Conservation (phyloP, 352 stramenopile species). For the Pythium myriotylum region DNA sequence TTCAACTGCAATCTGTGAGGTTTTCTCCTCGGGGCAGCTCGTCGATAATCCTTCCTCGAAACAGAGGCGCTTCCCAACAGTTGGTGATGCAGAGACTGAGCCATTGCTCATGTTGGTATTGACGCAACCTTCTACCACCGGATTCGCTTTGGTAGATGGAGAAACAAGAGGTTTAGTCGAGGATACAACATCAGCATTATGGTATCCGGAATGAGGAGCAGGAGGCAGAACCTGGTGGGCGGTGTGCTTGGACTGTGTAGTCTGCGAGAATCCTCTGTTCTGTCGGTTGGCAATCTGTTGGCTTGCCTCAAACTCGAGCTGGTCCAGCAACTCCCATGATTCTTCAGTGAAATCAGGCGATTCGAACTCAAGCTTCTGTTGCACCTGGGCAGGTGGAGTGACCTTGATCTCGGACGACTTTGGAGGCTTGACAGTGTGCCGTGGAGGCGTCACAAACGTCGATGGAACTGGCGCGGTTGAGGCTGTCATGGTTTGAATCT, state of each 20-base stretch:
- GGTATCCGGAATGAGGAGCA: constrained; percentile 22
- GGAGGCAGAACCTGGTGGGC: constrained; percentile 33
- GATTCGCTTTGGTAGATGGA: constrained; percentile 26
- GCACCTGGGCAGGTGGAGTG: constrained; percentile 1
- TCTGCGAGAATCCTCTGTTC: constrained; percentile 6
- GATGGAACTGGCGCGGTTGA: constrained; percentile 1
- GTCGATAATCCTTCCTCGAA: constrained; percentile 14
- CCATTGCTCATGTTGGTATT: neutral
- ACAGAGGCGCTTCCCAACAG: constrained; percentile 14
- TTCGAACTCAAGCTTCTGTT: constrained; percentile 50
- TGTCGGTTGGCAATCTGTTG: constrained; percentile 35
- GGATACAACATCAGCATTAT: constrained; percentile 16
- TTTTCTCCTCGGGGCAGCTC: neutral
- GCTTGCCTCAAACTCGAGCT: constrained; percentile 62
- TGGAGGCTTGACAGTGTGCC: neutral
- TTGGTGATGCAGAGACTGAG: neutral
- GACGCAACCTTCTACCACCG: constrained; percentile 8
- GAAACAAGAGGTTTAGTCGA: constrained; percentile 29
- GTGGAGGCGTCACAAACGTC: constrained; percentile 18
- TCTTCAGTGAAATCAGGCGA: constrained; percentile 73
- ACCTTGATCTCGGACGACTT: constrained; percentile 10
- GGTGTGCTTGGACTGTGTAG: constrained; percentile 16
- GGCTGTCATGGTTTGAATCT: constrained; percentile 7
- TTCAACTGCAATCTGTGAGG: constrained; percentile 3
- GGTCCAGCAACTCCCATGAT: constrained; percentile 74